Base-by-base conservation (phyloP, 768 basidiomycete species). In the Coprinellus micaceus region DNA sequence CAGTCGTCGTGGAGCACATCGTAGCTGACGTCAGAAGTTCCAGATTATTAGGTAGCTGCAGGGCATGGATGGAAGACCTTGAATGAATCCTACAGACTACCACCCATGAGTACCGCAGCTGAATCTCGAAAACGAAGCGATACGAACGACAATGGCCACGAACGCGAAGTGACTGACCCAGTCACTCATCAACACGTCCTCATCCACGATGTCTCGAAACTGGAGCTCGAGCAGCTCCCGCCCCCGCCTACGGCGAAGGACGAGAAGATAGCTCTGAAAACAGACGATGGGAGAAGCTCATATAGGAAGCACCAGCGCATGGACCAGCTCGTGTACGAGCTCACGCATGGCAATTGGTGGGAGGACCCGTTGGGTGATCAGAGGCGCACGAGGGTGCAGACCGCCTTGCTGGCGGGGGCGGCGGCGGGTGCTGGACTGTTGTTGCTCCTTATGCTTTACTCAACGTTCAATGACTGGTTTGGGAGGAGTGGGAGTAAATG, bases 111-210 rank as follows among this genome's bases (percentile, higher is more conserved):
- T n/a, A n/a, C n/a, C n/a, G n/a, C n/a, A n/a, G n/a, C n/a, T n/a
- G n/a, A n/a, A n/a, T n/a, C n/a, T n/a, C n/a, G n/a, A n/a, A n/a
- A n/a, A n/a, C 33, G 33, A 33, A 6, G 33, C 6, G 33, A 33
- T 13, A 13, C 7, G 33, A 33, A 33, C 40, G 40, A 37, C 1
- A 36, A 40, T 3, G 30, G 40, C 66, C 74, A 63, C 52, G 63
- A 66, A 40, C 65, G 67, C 12, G 52, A 63, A 53, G 74, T 77
- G 15, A 71, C 69, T 0, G 76, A 77, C 58, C 76, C 76, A 17
- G 65, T 77, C 39, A 77, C 76, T 19, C 74, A 76, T 54, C 64
- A 70, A 1, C 69, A 67, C 6, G 54, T 76, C 4, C 60, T 61
- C 11, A 67, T 77, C 13, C 73, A 75, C 56, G 72, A 77, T 60